Conservation (phyloP, 2,329 filamentous ascomycete genomes). For the Colletotrichum trifolii region DNA sequence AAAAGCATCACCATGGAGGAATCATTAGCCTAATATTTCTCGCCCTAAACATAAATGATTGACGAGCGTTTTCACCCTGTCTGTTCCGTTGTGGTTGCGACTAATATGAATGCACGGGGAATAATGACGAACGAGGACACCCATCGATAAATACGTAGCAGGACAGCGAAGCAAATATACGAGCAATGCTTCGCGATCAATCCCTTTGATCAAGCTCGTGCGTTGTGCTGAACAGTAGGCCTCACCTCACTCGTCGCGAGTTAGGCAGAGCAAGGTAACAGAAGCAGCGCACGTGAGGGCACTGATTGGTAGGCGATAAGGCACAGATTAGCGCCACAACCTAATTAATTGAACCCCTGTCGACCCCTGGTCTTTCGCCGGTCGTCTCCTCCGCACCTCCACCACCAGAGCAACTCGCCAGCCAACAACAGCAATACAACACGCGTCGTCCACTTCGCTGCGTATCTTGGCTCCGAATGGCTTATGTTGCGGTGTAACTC, state of each 20-base stretch:
- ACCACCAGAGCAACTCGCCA: slow-evolving; percentile 10
- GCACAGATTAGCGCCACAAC: slow-evolving; percentile 24
- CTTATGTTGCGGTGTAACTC: background rate
- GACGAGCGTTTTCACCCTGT: too few species aligned
- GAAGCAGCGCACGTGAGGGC: slow-evolving; percentile 29
- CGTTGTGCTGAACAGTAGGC: too few species aligned
- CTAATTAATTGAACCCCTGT: slow-evolving; percentile 11
- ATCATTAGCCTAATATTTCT: background rate
- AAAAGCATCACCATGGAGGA: background rate
- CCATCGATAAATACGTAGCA: too few species aligned
- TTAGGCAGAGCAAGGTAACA: too few species aligned
- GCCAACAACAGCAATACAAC: slow-evolving; percentile 31
- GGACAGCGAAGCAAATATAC: too few species aligned
- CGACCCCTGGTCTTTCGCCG: background rate
- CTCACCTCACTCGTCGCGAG: too few species aligned
- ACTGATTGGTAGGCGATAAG: slow-evolving; percentile 37
- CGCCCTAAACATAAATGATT: too few species aligned
- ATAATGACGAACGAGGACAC: too few species aligned
- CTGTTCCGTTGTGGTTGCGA: too few species aligned
- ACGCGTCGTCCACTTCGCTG: slow-evolving; percentile 7
- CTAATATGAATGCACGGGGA: too few species aligned
- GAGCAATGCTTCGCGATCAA: too few species aligned
- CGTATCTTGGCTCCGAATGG: background rate
- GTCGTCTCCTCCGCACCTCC: slow-evolving; percentile 20
- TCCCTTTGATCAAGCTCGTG: too few species aligned